A percentile compares a stretch with the other conserved stretches of the same genome.
These are phyloP conservation scores for Phylloporus arenicola DNA, from an alignment of 768 basidiomycete genomes.

Conservation along the genomic window DNA sequence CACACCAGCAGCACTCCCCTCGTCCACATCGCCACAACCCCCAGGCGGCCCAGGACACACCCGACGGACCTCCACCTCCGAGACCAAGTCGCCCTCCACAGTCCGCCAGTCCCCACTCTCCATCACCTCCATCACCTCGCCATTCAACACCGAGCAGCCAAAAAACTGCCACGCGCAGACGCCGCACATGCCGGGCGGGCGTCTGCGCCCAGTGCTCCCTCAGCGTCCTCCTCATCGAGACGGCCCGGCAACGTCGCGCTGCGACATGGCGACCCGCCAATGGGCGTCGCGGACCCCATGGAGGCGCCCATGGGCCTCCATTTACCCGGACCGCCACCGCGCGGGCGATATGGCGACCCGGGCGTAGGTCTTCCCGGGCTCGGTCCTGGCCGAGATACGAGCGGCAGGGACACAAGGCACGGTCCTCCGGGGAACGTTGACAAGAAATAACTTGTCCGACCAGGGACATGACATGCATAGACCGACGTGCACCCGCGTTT, in stretches of 20 bases:
- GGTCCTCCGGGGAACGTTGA: conserved; percentile 27
- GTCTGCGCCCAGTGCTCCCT: conserved; percentile 55
- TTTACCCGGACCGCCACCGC: conserved; percentile 29
- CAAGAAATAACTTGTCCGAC: conserved; percentile 1
- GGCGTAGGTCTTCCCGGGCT: conserved; percentile 19
- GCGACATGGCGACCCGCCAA: conserved; percentile 22
- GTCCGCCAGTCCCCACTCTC: conserved; percentile 37
- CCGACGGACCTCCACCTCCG: conserved; percentile 28
- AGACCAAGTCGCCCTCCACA: conserved; percentile 28
- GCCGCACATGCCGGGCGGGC: conserved; percentile 63
- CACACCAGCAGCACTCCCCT: conserved; percentile 17
- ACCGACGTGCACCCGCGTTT: conserved; percentile 4
- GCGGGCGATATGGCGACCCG: conserved; percentile 34
- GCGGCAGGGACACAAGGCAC: conserved; percentile 28
- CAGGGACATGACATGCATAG: neutral
- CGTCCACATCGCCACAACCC: conserved; percentile 17
- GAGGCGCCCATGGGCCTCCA: conserved; percentile 30
- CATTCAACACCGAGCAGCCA: conserved; percentile 44
- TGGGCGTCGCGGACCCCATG: conserved; percentile 25
- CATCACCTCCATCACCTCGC: conserved; percentile 39
- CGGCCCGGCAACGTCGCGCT: conserved; percentile 36
- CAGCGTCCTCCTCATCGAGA: conserved; percentile 17
- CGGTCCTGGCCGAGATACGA: conserved; percentile 32
- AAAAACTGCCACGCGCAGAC: conserved; percentile 81
- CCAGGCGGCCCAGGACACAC: conserved; percentile 15